These are phyloP conservation scores for Tolypocladium tropicale DNA, from an alignment of 2,329 filamentous ascomycete species.

Conservation along the genomic window DNA sequence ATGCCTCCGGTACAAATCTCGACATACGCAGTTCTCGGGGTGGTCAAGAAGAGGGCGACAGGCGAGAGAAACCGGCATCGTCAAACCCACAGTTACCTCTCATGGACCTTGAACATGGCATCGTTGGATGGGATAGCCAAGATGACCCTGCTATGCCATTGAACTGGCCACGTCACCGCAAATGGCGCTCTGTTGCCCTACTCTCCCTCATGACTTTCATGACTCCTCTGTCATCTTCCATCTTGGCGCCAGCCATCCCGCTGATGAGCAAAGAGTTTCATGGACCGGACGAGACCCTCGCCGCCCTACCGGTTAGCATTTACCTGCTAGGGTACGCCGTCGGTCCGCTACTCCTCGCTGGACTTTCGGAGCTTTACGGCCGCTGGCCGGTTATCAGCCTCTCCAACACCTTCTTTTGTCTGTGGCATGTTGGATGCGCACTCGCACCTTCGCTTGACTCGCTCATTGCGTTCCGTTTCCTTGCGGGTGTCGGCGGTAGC, in stretches of 20 bases:
- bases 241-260: constrained; percentile 39
- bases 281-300: constrained; percentile 25
- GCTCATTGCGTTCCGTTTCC: constrained; percentile 49
- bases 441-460: constrained; percentile 41
- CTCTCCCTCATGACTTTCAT: constrained; percentile 54
- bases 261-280: constrained; percentile 33
- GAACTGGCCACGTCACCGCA: constrained; percentile 44
- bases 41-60: no score
- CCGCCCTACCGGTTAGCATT: constrained; percentile 48
- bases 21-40: no score
- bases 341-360: constrained; percentile 46
- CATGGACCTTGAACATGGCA: constrained; percentile 37
- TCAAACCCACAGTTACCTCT: constrained; percentile 24
- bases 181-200: constrained; percentile 47
- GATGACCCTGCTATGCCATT: constrained; percentile 48
- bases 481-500: constrained; percentile 48
- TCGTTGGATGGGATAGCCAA: constrained; percentile 51
- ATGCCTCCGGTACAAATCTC: no score
- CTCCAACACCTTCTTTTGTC: constrained; percentile 50
- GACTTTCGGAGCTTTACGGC: constrained; percentile 55
- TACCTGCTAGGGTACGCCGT: constrained; percentile 50
- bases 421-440: constrained; percentile 56
- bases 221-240: constrained; percentile 55
- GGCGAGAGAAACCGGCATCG: no score
- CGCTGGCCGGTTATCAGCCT: constrained; percentile 43